A percentile compares a stretch with the other conserved stretches of the same genome.
phyloP scores from a whole-genome alignment of 176 grass and related monocot genomes.

The Puya raimondii region DNA sequence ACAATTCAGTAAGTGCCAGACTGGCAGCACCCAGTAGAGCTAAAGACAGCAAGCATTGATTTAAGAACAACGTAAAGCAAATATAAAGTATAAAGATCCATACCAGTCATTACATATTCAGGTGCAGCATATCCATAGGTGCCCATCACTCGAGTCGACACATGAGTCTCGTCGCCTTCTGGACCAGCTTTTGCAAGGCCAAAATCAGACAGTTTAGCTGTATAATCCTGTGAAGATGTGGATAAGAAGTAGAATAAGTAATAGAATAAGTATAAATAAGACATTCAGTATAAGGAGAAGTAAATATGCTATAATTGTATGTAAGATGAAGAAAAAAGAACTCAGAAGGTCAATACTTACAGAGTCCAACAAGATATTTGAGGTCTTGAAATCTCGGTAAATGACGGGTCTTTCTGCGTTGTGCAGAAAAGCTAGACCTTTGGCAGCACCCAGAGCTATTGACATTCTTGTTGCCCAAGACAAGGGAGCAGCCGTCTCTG shows the following conservation, averaged over 20 bases:
- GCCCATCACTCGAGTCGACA: constrained; percentile 95
- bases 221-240: constrained; percentile 65
- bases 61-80: background rate
- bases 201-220: constrained; percentile 91
- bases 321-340: background rate
- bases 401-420: constrained; percentile 88
- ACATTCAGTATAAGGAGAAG: background rate
- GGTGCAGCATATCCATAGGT: constrained; percentile 98
- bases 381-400: constrained; percentile 99
- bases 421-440: constrained; percentile 94
- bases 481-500: constrained; percentile 72
- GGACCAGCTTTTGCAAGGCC: constrained; percentile 97
- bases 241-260: constrained; percentile 5
- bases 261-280: constrained; percentile 12
- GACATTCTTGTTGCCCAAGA: constrained; percentile 96
- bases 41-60: background rate
- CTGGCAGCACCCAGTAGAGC: constrained; percentile 8
- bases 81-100: constrained; percentile 6
- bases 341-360: constrained; percentile 28
- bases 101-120: constrained; percentile 99
- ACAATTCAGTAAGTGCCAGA: background rate
- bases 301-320: background rate
- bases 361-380: constrained; percentile 98
- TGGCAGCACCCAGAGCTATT: constrained; percentile 91
- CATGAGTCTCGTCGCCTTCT: constrained; percentile 97